Evolutionary conservation across 192 early-diverging fungal species (phyloP).

Genomic region (Backusella parvicylindrica): DNA sequence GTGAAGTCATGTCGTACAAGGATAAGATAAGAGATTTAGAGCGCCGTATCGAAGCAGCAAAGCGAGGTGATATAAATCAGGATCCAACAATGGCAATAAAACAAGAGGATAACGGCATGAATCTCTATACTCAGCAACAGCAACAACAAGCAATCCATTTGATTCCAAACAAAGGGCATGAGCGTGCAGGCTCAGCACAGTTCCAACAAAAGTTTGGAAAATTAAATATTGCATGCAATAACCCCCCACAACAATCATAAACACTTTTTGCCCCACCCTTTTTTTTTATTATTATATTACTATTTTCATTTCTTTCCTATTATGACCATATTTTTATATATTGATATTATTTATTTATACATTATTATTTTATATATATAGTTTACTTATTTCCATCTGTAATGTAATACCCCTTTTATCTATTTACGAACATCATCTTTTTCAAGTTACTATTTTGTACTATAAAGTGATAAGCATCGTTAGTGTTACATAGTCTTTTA

Average conservation of each 20-base stretch:
- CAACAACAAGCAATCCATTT: conserved; percentile 3
- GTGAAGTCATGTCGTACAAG: conserved; percentile 18
- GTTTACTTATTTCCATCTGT: background rate
- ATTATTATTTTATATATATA: background rate
- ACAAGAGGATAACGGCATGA: conserved; percentile 8
- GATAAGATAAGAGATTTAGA: conserved; percentile 22
- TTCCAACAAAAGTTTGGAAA: conserved; percentile 30
- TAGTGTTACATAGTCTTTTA: background rate
- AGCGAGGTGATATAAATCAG: conserved; percentile 12
- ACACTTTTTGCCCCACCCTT: background rate
- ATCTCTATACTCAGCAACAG: conserved; percentile 4
- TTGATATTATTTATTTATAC: background rate
- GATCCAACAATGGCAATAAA: background rate
- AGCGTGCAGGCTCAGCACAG: conserved; percentile 26
- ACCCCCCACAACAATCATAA: background rate
- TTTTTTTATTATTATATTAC: background rate
- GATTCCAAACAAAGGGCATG: conserved; percentile 4
- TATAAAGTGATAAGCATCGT: background rate
- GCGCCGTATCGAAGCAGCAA: conserved; percentile 18
- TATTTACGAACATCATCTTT: background rate
- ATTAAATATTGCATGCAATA: conserved; percentile 13
- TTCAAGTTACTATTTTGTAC: background rate
- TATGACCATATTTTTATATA: background rate
- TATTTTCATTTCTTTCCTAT: background rate
- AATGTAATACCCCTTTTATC: background rate